Evolutionary conservation across 805 yeast genomes (phyloP), one percentile per base, ranked within the genome.

Genomic region (Maudiozyma pseudohumilis): DNA sequence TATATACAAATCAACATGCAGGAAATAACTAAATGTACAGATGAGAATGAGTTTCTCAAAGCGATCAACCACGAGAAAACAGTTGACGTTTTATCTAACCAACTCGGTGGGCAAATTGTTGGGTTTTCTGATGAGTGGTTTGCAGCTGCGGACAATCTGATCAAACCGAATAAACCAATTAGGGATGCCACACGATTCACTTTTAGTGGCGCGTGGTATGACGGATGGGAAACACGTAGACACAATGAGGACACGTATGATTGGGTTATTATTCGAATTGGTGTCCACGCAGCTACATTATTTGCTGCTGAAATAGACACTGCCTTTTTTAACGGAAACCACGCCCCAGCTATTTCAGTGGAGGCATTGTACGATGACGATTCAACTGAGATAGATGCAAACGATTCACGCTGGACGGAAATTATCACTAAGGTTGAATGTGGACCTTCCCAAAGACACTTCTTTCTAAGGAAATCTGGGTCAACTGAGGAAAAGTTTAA

Each of bases 161-260:
- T 87, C 57, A 78, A 83, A 54, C 88, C 95, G 27, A 70, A 69
- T 32, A 71, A 79, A 3, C 95, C 96, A 2, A 72, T 85, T 40
- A 68, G 94, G 53, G 94, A 86, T 50, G 80, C 82, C 9, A 80
- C 87, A 21, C 70, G 73, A 50, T 88, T 86, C 59, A 75, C 79
- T 2, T 81, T 73, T 42, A 74, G 88, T 3, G 97, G 97, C 36
- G 95, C 95, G 4, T 89, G 96, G 96, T 89, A 85, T 56, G 98
- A 89, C 49, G 98, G 98, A 17, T 89, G 97, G 97, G 97, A 89
- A 61, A 89, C 97, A 10, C 72, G 96, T 57, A 73, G 98, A 62
- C 98, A 89, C 67, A 89, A 89, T 60, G 63, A 75, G 1, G 83
- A 68, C 39, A 85, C 75, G 39, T 81, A 82, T 29, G 98, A 89